Base-by-base conservation (phyloP, 345 rosid genomes). In the Fremontodendron californicum region DNA sequence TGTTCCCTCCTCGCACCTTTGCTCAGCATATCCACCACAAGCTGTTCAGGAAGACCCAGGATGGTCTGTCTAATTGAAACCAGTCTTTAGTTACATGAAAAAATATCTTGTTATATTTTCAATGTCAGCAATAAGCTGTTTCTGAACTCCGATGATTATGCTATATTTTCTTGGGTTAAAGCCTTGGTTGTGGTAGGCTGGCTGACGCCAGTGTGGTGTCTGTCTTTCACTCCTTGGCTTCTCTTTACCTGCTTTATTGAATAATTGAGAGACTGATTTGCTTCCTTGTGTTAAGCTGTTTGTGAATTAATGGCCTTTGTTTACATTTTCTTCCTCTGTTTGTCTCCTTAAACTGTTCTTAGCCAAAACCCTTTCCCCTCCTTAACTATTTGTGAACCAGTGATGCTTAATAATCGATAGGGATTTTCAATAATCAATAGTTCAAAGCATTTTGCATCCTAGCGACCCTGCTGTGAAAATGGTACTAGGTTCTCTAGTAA, bases 1-100 rank as follows among this genome's bases (percentile, higher is more conserved):
- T 61, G 65, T 61, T 61, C 65, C 65, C 65, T 61, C 65, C 65
- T 61, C 65, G 65, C 29, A 61, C 65, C 39, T 61, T 61, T 29
- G 65, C 65, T 61, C 65, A 61, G 65, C 65, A 61, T 61, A 61
- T 61, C 9, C n/a, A 61, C n/a, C 65, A 61, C 37, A 61, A 61
- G 39, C 39, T 61, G 65, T 61, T 61, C 65, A 29, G 65, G 65
- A 61, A 29, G 39, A 13, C n/a, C 9, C 40, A 61, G 39, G 39
- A 61, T 29, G 37, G 5, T 61, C 39, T 61, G 65, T 61, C 65
- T 15, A 61, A 61, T 8, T 61, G 19, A 58, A 29, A 3, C 33
- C 60, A 21, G 11, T 9, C 27, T 54, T 54, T 8, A 54, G 60
- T 7, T 21, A 54, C 10, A 54, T 33, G n/a, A 23, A 21, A 9